A percentile compares a stretch with the other conserved stretches of the same genome.
These are phyloP conservation scores for Acanthamoeba castellanii DNA, from an alignment of 208 protist species.

Conservation along the genomic window DNA sequence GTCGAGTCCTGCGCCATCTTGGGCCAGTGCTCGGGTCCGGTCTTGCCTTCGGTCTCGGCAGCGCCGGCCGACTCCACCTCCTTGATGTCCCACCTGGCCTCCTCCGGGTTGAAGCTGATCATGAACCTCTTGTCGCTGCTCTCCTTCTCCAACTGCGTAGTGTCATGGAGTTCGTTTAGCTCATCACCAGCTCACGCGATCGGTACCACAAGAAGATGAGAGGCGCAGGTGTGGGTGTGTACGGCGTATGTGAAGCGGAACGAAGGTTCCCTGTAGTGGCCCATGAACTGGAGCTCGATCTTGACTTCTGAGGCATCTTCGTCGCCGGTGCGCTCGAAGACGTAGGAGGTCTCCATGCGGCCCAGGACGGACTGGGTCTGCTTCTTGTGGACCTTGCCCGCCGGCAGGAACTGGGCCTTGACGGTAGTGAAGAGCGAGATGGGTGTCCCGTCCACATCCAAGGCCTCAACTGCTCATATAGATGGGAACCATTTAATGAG, in stretches of 20 bases:
- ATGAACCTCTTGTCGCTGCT: neutral
- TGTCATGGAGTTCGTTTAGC: neutral
- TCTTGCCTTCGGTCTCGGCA: neutral
- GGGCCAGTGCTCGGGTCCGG: constrained; percentile 26
- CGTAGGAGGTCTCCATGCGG: neutral
- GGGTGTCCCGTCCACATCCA: constrained; percentile 68
- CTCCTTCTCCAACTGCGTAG: neutral
- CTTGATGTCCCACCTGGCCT: neutral
- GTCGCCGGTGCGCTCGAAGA: neutral
- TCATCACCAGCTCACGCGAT: no score
- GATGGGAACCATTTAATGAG: neutral
- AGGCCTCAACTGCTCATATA: neutral
- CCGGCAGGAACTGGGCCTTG: constrained; percentile 19
- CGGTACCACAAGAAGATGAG: neutral
- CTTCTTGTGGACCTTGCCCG: neutral
- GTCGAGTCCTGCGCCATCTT: neutral
- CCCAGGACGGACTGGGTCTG: constrained; percentile 1
- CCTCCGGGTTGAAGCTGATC: constrained; percentile 10
- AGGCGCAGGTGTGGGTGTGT: neutral
- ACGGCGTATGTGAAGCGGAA: constrained; percentile 18
- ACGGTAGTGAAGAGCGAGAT: constrained; percentile 41
- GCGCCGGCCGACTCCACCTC: neutral
- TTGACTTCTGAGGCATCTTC: neutral
- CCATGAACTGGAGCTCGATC: constrained; percentile 72
- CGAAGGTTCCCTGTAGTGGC: constrained; percentile 67